Percentiles rank a stretch among this genome's conserved stretches.
Conservation (phyloP, 2,329 filamentous ascomycete genomes). For the Cladophialophora immunda region DNA sequence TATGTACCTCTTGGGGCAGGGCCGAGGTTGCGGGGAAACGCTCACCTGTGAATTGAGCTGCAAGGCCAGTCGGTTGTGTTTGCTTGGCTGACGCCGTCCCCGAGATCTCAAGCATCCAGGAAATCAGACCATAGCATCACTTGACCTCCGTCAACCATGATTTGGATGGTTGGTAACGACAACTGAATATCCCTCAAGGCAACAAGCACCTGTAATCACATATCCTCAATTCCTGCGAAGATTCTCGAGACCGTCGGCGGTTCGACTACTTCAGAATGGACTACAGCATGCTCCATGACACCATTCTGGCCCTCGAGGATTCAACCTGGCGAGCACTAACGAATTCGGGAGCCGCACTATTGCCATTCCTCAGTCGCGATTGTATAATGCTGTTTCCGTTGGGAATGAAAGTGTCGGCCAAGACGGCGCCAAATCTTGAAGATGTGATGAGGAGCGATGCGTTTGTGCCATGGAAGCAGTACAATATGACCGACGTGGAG, state of each 20-base stretch:
- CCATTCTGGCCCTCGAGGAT: constrained; percentile 38
- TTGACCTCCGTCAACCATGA: neutral
- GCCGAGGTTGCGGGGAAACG: constrained; percentile 23
- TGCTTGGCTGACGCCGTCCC: constrained; percentile 21
- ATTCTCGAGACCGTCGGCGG: neutral
- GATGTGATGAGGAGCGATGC: constrained; percentile 41
- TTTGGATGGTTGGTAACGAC: neutral
- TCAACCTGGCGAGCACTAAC: constrained; percentile 40
- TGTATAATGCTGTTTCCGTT: constrained; percentile 41
- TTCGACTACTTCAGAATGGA: constrained; percentile 22
- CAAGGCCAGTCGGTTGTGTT: neutral
- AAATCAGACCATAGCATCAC: neutral
- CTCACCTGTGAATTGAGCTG: neutral
- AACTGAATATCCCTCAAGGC: neutral
- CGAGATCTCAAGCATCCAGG: neutral
- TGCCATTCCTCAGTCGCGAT: constrained; percentile 40
- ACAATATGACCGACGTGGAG: constrained; percentile 36
- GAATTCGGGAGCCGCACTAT: constrained; percentile 33
- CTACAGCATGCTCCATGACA: constrained; percentile 32
- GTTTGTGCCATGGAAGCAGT: constrained; percentile 40
- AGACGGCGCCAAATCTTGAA: constrained; percentile 36
- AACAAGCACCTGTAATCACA: neutral
- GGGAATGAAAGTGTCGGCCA: constrained; percentile 38
- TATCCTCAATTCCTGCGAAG: neutral
- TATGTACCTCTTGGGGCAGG: neutral